Evolutionary conservation across 495 filamentous ascomycete genomes (phyloP).

Genomic region (Neohortaea acidophila): DNA sequence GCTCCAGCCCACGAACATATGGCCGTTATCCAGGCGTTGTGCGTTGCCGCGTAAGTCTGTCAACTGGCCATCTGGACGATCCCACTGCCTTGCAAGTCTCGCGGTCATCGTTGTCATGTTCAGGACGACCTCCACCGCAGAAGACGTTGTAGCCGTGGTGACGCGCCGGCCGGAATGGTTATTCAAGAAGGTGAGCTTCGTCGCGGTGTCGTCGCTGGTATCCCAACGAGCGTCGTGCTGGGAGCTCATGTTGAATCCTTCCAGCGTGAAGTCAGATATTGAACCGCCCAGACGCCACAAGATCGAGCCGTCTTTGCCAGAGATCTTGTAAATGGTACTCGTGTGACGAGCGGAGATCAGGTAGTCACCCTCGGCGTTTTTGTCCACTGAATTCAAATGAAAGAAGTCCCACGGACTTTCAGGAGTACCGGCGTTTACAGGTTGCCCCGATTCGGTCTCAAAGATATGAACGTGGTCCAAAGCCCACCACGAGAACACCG

Average conservation of each 20-base stretch:
- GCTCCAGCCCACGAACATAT: not conserved
- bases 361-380: not conserved
- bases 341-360: not conserved
- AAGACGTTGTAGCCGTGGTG: not conserved
- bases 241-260: not conserved
- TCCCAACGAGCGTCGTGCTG: not conserved
- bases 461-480: not conserved
- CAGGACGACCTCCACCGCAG: not conserved
- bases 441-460: not conserved
- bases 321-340: not conserved
- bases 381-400: not conserved
- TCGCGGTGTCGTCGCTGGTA: no score
- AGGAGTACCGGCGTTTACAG: not conserved
- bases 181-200: not conserved
- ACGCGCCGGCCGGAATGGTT: not conserved
- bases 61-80: not conserved
- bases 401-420: not conserved
- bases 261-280: not conserved
- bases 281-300: not conserved
- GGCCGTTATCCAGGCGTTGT: constrained; percentile 1
- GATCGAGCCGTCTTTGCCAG: not conserved
- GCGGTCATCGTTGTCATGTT: not conserved
- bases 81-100: not conserved
- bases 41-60: not conserved
- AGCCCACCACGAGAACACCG: not conserved